phyloP scores from a whole-genome alignment of 2,329 filamentous ascomycete species.

The Sclerotiophoma versabilis region DNA sequence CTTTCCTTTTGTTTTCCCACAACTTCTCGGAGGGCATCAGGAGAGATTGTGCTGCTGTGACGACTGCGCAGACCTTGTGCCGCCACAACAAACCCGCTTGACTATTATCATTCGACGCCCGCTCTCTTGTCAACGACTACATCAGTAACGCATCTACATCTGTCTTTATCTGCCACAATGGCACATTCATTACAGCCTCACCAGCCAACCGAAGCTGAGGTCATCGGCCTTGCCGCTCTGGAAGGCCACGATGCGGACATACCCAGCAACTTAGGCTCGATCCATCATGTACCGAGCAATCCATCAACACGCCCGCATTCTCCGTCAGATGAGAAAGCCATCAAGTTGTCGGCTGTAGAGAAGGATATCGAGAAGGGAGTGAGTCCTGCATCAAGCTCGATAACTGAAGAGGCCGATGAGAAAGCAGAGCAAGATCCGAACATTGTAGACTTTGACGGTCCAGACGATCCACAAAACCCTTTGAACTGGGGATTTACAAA shows the following conservation, averaged over 20 bases:
- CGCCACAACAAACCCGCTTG: not conserved
- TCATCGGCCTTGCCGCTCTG: conserved; percentile 44
- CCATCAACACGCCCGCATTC: conserved; percentile 14
- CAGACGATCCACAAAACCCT: conserved; percentile 65
- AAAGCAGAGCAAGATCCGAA: conserved; percentile 52
- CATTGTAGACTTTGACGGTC: conserved; percentile 66
- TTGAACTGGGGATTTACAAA: conserved; percentile 63
- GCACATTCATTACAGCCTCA: not conserved
- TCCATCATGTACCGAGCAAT: conserved; percentile 25
- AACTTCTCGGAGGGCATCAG: not conserved
- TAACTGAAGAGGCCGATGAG: conserved; percentile 23
- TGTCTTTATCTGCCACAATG: conserved; percentile 1
- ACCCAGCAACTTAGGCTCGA: conserved; percentile 42
- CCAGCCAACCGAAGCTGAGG: conserved; percentile 41
- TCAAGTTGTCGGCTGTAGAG: conserved; percentile 7
- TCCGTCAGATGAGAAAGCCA: conserved; percentile 21
- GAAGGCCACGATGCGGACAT: conserved; percentile 53
- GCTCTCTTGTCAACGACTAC: not conserved
- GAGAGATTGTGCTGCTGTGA: not conserved
- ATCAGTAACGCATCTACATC: not conserved
- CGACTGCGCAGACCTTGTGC: not conserved
- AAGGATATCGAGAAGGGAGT: conserved; percentile 43
- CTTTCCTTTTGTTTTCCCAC: not conserved
- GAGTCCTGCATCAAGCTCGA: conserved; percentile 25
- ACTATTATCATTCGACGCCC: not conserved